phyloP scores from a whole-genome alignment of 2,329 filamentous ascomycete species.

The Mollisiaceae sp. region DNA sequence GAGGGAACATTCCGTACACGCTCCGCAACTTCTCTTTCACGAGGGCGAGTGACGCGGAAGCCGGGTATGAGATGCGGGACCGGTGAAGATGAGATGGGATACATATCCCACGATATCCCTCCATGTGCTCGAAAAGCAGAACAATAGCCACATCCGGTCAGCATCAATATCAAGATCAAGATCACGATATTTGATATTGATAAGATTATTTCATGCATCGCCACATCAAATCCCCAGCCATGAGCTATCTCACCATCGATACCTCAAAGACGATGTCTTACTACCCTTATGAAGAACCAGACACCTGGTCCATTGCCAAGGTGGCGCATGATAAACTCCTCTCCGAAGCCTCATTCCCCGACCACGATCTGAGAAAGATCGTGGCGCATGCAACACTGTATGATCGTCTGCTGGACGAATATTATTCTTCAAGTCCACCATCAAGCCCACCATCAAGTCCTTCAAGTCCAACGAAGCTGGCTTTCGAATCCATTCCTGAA shows the following conservation, averaged over 20 bases:
- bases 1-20: not conserved
- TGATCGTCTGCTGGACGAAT: not conserved
- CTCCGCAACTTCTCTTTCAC: not conserved
- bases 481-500: not conserved
- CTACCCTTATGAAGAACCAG: not conserved
- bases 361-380: conserved; percentile 2
- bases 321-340: conserved; percentile 3
- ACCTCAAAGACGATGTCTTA: not conserved
- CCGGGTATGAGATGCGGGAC: not conserved
- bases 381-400: not conserved
- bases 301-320: conserved; percentile 5
- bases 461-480: not conserved
- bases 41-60: not conserved
- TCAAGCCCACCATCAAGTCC: not conserved
- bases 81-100: not conserved
- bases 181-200: not conserved
- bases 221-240: not conserved
- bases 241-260: not conserved
- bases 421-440: not conserved
- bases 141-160: not conserved
- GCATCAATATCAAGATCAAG: no score
- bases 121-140: not conserved
- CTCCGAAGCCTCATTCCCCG: not conserved
- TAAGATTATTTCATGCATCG: not conserved
- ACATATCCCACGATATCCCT: not conserved